Base-by-base conservation (phyloP, 2,329 filamentous ascomycete genomes). In the Aspergillus quadricinctus region DNA sequence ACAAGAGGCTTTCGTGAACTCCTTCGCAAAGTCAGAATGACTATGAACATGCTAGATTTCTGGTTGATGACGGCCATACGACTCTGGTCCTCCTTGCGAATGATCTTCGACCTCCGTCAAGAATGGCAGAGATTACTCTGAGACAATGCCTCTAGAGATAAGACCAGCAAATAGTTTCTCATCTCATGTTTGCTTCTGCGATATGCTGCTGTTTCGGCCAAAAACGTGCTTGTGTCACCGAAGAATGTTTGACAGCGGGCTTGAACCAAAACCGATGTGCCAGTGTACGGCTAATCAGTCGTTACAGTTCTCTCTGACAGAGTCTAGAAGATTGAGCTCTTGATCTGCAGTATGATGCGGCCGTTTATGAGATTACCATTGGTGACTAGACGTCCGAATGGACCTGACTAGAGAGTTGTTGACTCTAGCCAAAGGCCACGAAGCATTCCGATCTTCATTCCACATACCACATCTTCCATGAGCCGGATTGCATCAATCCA, bases 381-480 rank as follows among this genome's bases (percentile, higher is more conserved):
- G 14, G 29, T 17, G 14, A 17, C 3, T 17, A 17, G 14, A 17
- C 14, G 19, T 43, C 21, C 21, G n/a, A 19, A 43, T 21, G 19
- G n/a, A 9, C 21, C 21, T 23, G 23, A 14, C 21, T 46, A 5
- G 11, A 25, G 10, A 21, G 23, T 14, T 46, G 21, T 46, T 7
- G 23, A 27, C 21, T 46, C 27, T 25, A 31, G 45, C 28, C 21
- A n/a, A 35, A 49, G 52, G 19, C 40, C 19, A 37, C 11, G 19
- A 28, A 46, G 19, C 54, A 55, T 54, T 21, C 43, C 55, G 31
- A 41, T 31, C 28, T 49, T 45, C 48, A 45, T 54, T 60, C 40
- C 55, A 50, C 46, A 57, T 60, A 45, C 57, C 57, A 55, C 14
- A 53, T 25, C 29, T 40, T 59, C n/a, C 23, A 52, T 49, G 25